These are phyloP conservation scores for Solanum lycopersicoides DNA, from an alignment of 257 asterid genomes.

Conservation along the genomic window DNA sequence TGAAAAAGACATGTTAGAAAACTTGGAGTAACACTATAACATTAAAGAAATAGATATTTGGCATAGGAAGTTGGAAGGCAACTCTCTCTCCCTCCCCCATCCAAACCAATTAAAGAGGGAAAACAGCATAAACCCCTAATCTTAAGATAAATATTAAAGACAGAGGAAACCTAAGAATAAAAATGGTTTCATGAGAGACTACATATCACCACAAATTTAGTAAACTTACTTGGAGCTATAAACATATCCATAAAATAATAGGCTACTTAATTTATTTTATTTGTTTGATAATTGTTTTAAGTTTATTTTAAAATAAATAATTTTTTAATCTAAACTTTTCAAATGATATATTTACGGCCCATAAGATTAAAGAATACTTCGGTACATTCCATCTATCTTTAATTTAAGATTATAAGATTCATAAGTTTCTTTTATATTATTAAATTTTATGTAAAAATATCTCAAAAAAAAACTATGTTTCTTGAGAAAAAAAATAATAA, in stretches of 20 bases:
- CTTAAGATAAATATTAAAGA: neutral
- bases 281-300: neutral
- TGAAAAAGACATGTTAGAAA: neutral
- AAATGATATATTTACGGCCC: neutral
- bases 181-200: neutral
- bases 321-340: neutral
- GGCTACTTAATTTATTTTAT: neutral
- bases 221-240: neutral
- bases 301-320: neutral
- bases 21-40: neutral
- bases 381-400: neutral
- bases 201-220: neutral
- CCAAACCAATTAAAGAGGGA: neutral
- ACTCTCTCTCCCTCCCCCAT: neutral
- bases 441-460: neutral
- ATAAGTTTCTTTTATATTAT: neutral
- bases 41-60: neutral
- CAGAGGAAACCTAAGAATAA: neutral
- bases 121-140: neutral
- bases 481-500: neutral
- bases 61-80: neutral
- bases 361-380: neutral
- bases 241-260: neutral
- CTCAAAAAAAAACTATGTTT: too few relatives aligned
- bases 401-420: neutral